Evolutionary conservation across 768 basidiomycete species (phyloP).

Genomic region (Tulasnella sp.): DNA sequence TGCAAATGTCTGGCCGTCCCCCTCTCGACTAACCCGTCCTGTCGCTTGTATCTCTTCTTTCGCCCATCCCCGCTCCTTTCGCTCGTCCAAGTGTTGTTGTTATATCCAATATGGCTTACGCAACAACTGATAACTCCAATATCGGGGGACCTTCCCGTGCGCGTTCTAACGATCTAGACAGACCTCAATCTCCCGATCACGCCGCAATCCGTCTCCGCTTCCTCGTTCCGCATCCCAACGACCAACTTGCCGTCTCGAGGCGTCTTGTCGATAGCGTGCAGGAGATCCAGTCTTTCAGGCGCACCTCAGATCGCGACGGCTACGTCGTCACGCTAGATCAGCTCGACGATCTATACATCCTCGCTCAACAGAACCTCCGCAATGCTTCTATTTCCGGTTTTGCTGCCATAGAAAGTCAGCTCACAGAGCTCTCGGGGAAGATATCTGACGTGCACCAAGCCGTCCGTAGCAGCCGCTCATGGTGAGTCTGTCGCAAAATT

Average conservation of each 20-base stretch:
- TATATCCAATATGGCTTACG: slow-evolving; percentile 12
- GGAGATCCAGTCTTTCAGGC: slow-evolving; percentile 5
- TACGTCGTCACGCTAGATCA: slow-evolving; percentile 9
- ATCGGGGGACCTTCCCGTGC: slow-evolving; percentile 6
- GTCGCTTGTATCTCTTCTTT: background rate
- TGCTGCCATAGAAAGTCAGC: slow-evolving; percentile 4
- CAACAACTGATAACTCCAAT: background rate
- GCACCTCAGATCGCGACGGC: background rate
- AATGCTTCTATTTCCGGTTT: slow-evolving; percentile 7
- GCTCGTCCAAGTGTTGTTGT: too few species aligned
- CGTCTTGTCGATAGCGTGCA: slow-evolving; percentile 9
- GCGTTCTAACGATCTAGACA: background rate
- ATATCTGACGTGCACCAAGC: slow-evolving; percentile 11
- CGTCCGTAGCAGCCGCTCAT: slow-evolving; percentile 6
- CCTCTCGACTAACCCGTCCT: slow-evolving; percentile 1
- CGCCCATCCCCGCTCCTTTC: background rate
- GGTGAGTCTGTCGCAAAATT: background rate
- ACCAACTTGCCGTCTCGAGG: slow-evolving; percentile 6
- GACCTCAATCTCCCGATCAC: slow-evolving; percentile 8
- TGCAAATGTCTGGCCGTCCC: slow-evolving; percentile 1
- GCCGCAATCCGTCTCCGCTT: slow-evolving; percentile 12
- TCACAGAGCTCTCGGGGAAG: slow-evolving; percentile 11
- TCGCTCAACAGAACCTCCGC: slow-evolving; percentile 8
- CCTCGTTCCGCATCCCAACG: slow-evolving; percentile 12
- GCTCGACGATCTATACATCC: slow-evolving; percentile 6